Evolutionary conservation across 768 basidiomycete genomes (phyloP), one percentile per base, ranked within the genome.

Genomic region (Pleurotus citrinopileatus): DNA sequence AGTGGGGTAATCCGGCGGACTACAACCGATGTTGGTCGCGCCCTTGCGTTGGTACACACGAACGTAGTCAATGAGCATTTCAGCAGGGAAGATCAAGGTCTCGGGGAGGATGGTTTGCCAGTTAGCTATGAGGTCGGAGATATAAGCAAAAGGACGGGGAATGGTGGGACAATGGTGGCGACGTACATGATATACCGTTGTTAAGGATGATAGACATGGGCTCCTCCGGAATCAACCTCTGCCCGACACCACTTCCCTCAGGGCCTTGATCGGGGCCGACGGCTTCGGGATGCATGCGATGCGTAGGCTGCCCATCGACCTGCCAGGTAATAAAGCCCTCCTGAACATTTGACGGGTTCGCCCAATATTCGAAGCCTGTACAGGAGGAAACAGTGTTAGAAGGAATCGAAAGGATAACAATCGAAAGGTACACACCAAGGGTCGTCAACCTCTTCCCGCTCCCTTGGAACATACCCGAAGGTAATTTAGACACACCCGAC

Each of bases 321-420:
- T 82, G 76, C 94, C 94, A 94, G 4, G 85, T 84, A 54, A 94
- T 83, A 61, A 78, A 87, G 0, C 88, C 88, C 7, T 77, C 76
- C 0, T 62, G 51, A 0, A 76, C 74, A 46, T 82, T 70, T 3
- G 74, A 70, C 1, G 82, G 84, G 63, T 89, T 76, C 5, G 80
- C 71, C 75, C 77, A 88, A 63, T 87, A 90, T 64, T 94, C 92
- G 61, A 91, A 91, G 13, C 89, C 86, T 80, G 25, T 15, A 34
- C 19, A 51, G 27, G 10, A 13, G 20, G 36, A 50, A 43, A 9
- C 17, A 36, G 32, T 22, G 46, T 25, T 28, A 37, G 26, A 22
- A 37, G 6, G 26, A 22, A 45, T 6, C 7, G 4, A 26, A 34
- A 2, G 47, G 25, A n/a, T 1, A 2, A 50, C 19, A 5, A 27